Conservation (phyloP, 768 basidiomycete genomes). For the Kwoniella sp. region DNA sequence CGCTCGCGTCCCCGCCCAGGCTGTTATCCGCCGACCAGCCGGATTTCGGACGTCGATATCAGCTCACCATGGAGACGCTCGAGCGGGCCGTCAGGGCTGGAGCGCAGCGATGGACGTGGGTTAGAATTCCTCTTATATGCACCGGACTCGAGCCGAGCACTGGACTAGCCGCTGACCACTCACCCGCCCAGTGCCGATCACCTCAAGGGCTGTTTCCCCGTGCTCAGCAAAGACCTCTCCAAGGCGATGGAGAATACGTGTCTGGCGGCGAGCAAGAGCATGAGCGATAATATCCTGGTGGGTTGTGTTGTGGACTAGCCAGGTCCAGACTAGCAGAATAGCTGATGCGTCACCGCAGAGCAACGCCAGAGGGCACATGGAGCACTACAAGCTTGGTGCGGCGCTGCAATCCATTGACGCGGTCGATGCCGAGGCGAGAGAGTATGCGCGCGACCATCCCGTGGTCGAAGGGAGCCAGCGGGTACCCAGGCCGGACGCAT, state of each 20-base stretch:
- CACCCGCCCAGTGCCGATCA: constrained; percentile 15
- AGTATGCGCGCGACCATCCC: constrained; percentile 14
- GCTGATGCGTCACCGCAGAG: background rate
- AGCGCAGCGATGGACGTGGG: constrained; percentile 48
- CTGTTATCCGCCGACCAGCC: constrained; percentile 4
- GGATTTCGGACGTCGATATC: constrained; percentile 30
- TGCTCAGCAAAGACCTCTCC: constrained; percentile 8
- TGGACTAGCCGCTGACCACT: background rate
- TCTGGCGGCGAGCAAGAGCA: constrained; percentile 16
- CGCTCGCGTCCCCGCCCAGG: constrained; percentile 12
- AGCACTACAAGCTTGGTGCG: constrained; percentile 37
- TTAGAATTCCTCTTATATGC: background rate
- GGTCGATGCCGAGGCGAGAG: constrained; percentile 34
- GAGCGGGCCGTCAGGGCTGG: constrained; percentile 41
- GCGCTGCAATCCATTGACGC: constrained; percentile 33
- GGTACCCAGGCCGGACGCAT: constrained; percentile 31
- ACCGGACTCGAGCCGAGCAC: background rate
- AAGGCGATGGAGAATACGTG: constrained; percentile 33
- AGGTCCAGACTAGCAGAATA: background rate
- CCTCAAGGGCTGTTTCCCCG: constrained; percentile 31
- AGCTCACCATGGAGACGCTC: constrained; percentile 33
- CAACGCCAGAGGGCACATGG: constrained; percentile 22
- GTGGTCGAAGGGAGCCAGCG: constrained; percentile 1
- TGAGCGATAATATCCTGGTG: constrained; percentile 38
- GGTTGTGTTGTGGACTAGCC: constrained; percentile 8